Percentiles rank a stretch among this genome's conserved stretches.
Conservation (phyloP, 495 filamentous ascomycete species). For the Penicillium ucsense region DNA sequence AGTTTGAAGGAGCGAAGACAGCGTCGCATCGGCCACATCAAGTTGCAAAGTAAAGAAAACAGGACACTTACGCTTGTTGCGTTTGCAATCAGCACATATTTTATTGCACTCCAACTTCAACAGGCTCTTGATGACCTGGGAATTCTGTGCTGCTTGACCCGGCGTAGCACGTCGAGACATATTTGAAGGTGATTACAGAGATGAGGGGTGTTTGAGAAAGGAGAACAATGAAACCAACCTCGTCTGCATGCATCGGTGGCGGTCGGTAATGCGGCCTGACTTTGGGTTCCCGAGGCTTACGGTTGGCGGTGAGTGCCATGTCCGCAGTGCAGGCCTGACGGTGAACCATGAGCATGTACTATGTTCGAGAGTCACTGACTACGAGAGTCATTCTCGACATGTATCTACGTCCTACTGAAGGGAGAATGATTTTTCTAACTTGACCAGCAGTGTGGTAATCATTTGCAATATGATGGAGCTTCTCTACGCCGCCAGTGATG, state of each 20-base stretch:
- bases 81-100: conserved; percentile 95
- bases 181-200: conserved; percentile 10
- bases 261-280: conserved; percentile 19
- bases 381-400: no score
- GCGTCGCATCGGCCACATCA: conserved; percentile 3
- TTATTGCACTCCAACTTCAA: conserved; percentile 92
- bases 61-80: conserved; percentile 75
- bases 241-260: conserved; percentile 14
- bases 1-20: background rate
- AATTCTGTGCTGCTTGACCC: conserved; percentile 81
- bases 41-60: conserved; percentile 5
- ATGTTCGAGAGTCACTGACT: no score
- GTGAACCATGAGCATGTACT: no score
- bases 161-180: conserved; percentile 85
- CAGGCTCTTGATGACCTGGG: conserved; percentile 80
- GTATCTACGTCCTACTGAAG: no score
- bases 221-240: conserved; percentile 10
- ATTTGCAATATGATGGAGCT: no score
- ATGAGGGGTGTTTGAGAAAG: conserved; percentile 9
- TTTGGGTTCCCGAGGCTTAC: conserved; percentile 6
- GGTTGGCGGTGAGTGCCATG: conserved; percentile 10
- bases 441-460: no score
- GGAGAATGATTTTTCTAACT: no score
- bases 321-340: conserved; percentile 9
- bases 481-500: no score